phyloP scores from a whole-genome alignment of 2,329 filamentous ascomycete genomes.

The Exophiala phaeomuriformis region DNA sequence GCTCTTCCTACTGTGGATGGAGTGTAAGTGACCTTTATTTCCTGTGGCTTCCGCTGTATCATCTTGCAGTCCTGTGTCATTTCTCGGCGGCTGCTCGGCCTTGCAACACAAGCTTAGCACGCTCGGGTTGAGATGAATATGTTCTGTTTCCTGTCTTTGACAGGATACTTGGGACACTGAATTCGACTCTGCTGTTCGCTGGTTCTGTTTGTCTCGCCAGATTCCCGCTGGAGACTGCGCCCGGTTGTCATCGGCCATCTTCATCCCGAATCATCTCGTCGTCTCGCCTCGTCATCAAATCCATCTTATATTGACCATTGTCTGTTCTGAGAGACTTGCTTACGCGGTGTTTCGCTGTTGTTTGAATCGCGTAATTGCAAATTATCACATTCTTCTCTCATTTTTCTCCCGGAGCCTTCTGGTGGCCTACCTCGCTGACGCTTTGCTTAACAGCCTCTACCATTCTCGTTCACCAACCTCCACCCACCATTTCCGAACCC shows the following conservation, averaged over 20 bases:
- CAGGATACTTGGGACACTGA: not conserved
- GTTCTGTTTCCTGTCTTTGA: not conserved
- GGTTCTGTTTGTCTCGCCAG: constrained; percentile 1
- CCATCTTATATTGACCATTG: constrained; percentile 21
- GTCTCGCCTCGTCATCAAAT: constrained; percentile 18
- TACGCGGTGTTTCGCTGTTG: constrained; percentile 5
- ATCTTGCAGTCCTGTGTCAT: not conserved
- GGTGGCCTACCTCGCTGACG: constrained; percentile 27
- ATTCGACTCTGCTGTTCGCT: not conserved
- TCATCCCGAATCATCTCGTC: constrained; percentile 19
- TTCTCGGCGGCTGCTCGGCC: constrained; percentile 20
- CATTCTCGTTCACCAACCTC: constrained; percentile 18
- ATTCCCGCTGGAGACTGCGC: not conserved
- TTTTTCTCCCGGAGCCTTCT: constrained; percentile 4
- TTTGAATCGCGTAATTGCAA: constrained; percentile 16
- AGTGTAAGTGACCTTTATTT: constrained; percentile 18
- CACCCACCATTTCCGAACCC: constrained; percentile 15
- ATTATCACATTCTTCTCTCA: constrained; percentile 5
- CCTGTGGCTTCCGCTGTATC: not conserved
- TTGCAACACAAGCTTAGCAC: constrained; percentile 1
- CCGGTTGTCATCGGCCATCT: constrained; percentile 5
- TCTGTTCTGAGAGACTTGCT: constrained; percentile 12
- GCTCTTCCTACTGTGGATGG: constrained; percentile 16
- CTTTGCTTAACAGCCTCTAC: constrained; percentile 20
- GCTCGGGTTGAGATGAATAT: constrained; percentile 2